Evolutionary conservation across 768 basidiomycete species (phyloP).

Genomic region (Lyophyllum decastes): DNA sequence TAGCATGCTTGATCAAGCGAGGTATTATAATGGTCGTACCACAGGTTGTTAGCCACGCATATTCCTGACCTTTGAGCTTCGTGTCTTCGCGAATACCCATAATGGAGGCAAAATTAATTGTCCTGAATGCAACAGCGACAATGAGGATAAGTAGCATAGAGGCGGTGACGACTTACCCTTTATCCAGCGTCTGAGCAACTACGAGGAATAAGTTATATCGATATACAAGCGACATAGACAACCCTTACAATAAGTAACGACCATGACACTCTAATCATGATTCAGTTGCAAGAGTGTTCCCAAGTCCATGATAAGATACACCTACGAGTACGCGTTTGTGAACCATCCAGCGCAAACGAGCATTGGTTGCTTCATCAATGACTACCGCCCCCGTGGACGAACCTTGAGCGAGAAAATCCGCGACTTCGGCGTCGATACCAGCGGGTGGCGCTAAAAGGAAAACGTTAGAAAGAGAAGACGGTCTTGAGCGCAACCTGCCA

Average conservation of each 20-base stretch:
- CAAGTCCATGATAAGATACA: not conserved
- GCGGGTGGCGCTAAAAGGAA: slow-evolving; percentile 15
- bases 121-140: slow-evolving; percentile 22
- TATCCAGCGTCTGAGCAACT: slow-evolving; percentile 49
- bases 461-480: not conserved
- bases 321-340: slow-evolving; percentile 45
- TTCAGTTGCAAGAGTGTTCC: not conserved
- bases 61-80: slow-evolving; percentile 48
- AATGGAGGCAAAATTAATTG: slow-evolving; percentile 47
- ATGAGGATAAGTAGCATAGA: not conserved
- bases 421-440: slow-evolving; percentile 48
- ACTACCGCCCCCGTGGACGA: slow-evolving; percentile 24
- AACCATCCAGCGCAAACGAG: slow-evolving; percentile 44
- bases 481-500: slow-evolving; percentile 1
- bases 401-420: slow-evolving; percentile 40
- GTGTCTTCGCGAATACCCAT: slow-evolving; percentile 48
- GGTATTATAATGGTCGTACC: slow-evolving; percentile 26
- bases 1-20: not conserved
- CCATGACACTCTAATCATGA: slow-evolving; percentile 37
- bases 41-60: slow-evolving; percentile 49
- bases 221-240: not conserved
- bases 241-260: slow-evolving; percentile 43
- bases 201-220: slow-evolving; percentile 1
- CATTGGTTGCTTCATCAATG: slow-evolving; percentile 45
- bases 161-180: slow-evolving; percentile 33